These are phyloP conservation scores for Stephanodiscus triporus DNA, from an alignment of 108 stramenopile species.

Conservation along the genomic window DNA sequence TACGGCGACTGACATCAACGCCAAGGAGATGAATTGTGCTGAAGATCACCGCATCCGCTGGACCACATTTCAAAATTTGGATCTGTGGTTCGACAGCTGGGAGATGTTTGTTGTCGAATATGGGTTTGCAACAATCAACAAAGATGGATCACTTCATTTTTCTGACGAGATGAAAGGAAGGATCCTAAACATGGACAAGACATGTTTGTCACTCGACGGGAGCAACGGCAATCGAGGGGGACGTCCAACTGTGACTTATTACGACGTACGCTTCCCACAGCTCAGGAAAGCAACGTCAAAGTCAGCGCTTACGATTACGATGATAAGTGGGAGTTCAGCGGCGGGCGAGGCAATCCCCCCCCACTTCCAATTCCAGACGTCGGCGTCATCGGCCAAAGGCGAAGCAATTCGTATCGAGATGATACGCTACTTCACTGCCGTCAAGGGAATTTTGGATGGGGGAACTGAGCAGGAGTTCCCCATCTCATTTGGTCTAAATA, in stretches of 20 bases:
- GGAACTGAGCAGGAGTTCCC: too few species aligned
- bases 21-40: background rate
- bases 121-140: background rate
- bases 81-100: constrained; percentile 4
- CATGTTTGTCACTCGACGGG: constrained; percentile 9
- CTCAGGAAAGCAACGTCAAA: too few species aligned
- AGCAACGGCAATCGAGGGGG: constrained; percentile 4
- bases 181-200: constrained; percentile 13
- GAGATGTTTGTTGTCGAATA: background rate
- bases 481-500: too few species aligned
- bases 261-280: too few species aligned
- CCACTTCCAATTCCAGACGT: too few species aligned
- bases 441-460: too few species aligned
- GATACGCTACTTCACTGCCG: too few species aligned
- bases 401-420: too few species aligned
- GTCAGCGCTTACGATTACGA: too few species aligned
- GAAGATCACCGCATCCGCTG: background rate
- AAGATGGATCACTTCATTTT: background rate
- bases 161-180: background rate
- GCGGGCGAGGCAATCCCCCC: too few species aligned
- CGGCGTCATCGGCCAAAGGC: too few species aligned
- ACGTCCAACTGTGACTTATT: background rate
- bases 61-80: constrained; percentile 1
- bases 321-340: too few species aligned
- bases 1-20: background rate